phyloP scores from a whole-genome alignment of 2,329 filamentous ascomycete species.

The Tolypocladium endophyticum region DNA sequence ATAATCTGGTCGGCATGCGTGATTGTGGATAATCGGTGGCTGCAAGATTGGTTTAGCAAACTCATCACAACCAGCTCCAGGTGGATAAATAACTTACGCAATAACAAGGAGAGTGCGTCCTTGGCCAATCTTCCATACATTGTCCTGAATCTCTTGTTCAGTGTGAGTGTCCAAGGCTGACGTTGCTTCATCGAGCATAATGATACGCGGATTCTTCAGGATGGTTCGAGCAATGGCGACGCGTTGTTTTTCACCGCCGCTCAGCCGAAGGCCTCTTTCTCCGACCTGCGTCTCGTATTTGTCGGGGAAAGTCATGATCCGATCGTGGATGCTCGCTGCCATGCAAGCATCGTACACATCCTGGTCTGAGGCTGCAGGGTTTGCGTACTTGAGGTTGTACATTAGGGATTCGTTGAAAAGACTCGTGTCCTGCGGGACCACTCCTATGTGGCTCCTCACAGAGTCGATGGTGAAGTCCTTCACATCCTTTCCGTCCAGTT shows the following conservation, averaged over 20 bases:
- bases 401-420: constrained; percentile 90
- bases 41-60: constrained; percentile 17
- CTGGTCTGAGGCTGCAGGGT: constrained; percentile 68
- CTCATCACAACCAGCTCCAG: neutral
- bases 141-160: constrained; percentile 84
- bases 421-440: constrained; percentile 93
- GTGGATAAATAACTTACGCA: constrained; percentile 47
- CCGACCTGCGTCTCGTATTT: constrained; percentile 84
- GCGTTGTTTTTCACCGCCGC: constrained; percentile 86
- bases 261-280: constrained; percentile 76
- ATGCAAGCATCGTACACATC: constrained; percentile 73
- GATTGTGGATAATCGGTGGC: constrained; percentile 74
- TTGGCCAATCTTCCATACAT: constrained; percentile 68
- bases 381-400: constrained; percentile 90
- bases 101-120: constrained; percentile 93
- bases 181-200: constrained; percentile 87
- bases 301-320: constrained; percentile 81
- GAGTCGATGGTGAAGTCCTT: constrained; percentile 86
- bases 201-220: constrained; percentile 82
- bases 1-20: constrained; percentile 79
- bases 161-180: constrained; percentile 87
- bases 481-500: constrained; percentile 76
- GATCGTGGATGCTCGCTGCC: constrained; percentile 86
- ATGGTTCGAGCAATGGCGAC: constrained; percentile 91
- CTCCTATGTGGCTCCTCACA: constrained; percentile 81